Conservation (phyloP, 1,284 basidiomycete genomes). For the Entoloma clypeatum region DNA sequence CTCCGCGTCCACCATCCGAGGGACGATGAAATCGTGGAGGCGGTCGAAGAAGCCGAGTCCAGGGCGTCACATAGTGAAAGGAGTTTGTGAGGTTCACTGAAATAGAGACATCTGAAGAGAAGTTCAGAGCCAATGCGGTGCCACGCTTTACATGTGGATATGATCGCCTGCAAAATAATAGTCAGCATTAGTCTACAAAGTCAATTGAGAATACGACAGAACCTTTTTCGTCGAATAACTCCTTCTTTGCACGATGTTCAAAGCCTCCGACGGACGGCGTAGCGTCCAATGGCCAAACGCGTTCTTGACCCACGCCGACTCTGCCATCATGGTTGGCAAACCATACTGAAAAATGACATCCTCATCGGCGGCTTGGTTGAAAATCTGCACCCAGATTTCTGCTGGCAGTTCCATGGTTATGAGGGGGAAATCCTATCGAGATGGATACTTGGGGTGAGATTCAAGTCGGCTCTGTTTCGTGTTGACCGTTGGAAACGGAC, state of each 20-base stretch:
- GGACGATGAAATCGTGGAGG: slow-evolving; percentile 33
- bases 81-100: slow-evolving; percentile 51
- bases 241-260: slow-evolving; percentile 50
- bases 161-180: slow-evolving; percentile 49
- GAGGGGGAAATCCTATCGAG: not conserved
- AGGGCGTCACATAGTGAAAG: slow-evolving; percentile 44
- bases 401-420: slow-evolving; percentile 45
- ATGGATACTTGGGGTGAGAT: not conserved
- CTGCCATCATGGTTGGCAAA: slow-evolving; percentile 54
- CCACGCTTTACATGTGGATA: slow-evolving; percentile 56
- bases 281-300: slow-evolving; percentile 49
- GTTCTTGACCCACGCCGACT: slow-evolving; percentile 57
- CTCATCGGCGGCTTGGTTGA: slow-evolving; percentile 64
- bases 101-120: slow-evolving; percentile 61
- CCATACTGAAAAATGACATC: slow-evolving; percentile 55
- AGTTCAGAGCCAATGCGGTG: slow-evolving; percentile 54
- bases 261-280: slow-evolving; percentile 51
- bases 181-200: slow-evolving; percentile 1
- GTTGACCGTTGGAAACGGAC: not conserved
- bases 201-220: slow-evolving; percentile 2
- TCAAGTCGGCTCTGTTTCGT: no score
- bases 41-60: slow-evolving; percentile 39
- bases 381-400: slow-evolving; percentile 66
- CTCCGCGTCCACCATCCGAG: slow-evolving; percentile 65
- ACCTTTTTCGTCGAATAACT: slow-evolving; percentile 67